Evolutionary conservation across 257 asterid species (phyloP), one percentile per base, ranked within the genome.

Genomic region (Lavandula angustifolia): DNA sequence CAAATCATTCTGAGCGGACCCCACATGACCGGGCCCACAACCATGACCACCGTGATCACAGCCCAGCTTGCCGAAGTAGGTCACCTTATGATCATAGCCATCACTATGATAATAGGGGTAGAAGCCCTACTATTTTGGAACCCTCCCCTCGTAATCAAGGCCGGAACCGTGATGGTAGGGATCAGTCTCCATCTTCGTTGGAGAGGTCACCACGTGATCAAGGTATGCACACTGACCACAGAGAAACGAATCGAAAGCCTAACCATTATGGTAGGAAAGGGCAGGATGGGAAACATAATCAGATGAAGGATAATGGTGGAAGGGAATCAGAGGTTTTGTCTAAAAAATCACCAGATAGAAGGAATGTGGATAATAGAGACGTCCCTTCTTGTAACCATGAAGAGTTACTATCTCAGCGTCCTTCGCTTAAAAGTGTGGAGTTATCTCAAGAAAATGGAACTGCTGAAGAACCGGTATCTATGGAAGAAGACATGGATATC

Each of bases 401-500:
- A 70, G 84, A 78, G 27, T 2, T 22, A 54, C 61, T 42, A 18
- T 64, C 78, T 47, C 78, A 70, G 69, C 80, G 75, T 71, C 76
- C 83, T 66, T 70, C 64, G 14, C 73, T 55, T 56, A 74, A 65
- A 67, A 66, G 62, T 64, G 48, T 50, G 9, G 95, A 83, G 63
- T 71, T 75, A 70, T 74, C 77, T 67, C 82, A 76, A 76, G 95
- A 80, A 77, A 80, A 78, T 75, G 88, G 85, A 62, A 50, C 67
- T 75, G 53, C 69, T 37, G 96, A 84, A 76, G 99, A 87, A 77
- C 76, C 71, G 46, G 87, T 80, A 31, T 90, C 97, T 50, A 94
- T 94, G 99, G 99, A 90, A 78, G 99, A 90, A 74, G 99, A 94
- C 77, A 94, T 94, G 99, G 99, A 94, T 76, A 94, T 94, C 41